Percentiles rank a stretch among this genome's conserved stretches.
Evolutionary conservation across 1,284 basidiomycete species (phyloP).

Genomic region (Leccinum fuscescens): DNA sequence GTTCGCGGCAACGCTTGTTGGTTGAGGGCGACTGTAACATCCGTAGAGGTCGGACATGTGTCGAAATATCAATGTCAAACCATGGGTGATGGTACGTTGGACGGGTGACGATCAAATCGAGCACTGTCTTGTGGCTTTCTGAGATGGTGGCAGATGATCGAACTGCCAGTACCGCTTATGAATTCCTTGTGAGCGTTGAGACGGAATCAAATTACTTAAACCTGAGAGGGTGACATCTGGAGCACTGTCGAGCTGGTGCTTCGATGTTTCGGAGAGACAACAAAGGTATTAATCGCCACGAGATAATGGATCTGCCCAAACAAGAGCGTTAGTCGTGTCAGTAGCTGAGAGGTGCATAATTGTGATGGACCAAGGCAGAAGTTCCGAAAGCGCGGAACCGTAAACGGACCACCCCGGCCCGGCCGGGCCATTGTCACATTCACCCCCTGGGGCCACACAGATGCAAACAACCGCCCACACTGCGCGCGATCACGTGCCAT

Average conservation of each 20-base stretch:
- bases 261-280: background rate
- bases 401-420: background rate
- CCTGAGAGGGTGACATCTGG: background rate
- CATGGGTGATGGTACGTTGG: conserved; percentile 1
- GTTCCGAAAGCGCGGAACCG: background rate
- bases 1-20: conserved; percentile 40
- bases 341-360: background rate
- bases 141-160: conserved; percentile 2
- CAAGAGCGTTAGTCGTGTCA: background rate
- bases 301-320: conserved; percentile 6
- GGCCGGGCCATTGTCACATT: background rate
- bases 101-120: conserved; percentile 10
- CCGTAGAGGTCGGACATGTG: conserved; percentile 2
- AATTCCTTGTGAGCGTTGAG: background rate
- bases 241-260: background rate
- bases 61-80: conserved; percentile 7
- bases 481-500: conserved; percentile 28
- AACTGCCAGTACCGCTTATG: background rate
- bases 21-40: conserved; percentile 21
- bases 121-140: background rate
- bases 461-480: conserved; percentile 19
- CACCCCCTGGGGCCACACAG: background rate
- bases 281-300: background rate
- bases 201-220: conserved; percentile 9
- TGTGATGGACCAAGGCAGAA: conserved; percentile 3